Evolutionary conservation across 2,329 filamentous ascomycete species (phyloP).

Genomic region (Trichophyton simii): DNA sequence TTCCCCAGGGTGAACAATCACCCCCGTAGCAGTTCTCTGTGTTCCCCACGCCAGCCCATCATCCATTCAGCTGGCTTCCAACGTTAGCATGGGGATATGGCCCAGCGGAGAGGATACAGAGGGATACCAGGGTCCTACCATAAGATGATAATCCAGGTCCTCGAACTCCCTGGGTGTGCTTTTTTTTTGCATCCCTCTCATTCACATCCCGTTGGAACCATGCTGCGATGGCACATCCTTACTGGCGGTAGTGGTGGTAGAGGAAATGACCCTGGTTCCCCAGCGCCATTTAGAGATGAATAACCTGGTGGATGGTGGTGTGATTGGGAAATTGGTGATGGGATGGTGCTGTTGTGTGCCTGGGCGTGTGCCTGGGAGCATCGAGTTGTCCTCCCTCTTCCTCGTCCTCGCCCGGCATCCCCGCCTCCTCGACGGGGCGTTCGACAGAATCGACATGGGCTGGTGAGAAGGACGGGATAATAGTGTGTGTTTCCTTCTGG

Average conservation of each 20-base stretch:
- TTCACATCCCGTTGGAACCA: neutral
- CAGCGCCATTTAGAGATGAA: neutral
- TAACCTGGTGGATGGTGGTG: neutral
- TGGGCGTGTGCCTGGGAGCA: neutral
- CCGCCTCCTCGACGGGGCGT: conserved; percentile 2
- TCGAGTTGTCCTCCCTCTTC: neutral
- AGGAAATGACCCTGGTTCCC: neutral
- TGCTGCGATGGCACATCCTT: neutral
- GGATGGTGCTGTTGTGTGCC: too few species aligned
- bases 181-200: neutral
- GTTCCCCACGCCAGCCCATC: neutral
- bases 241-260: neutral
- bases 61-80: neutral
- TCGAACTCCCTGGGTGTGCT: neutral
- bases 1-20: neutral
- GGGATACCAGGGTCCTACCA: neutral
- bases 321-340: neutral
- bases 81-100: neutral
- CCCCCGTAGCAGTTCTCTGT: neutral
- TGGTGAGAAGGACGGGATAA: conserved; percentile 10
- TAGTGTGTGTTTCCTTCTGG: conserved; percentile 9
- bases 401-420: neutral
- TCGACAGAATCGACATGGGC: conserved; percentile 12
- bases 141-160: neutral
- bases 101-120: neutral